A percentile compares a stretch with the other conserved stretches of the same genome.
phyloP scores from a whole-genome alignment of 441 rosid genomes.

The Euphorbia neoarborescens region DNA sequence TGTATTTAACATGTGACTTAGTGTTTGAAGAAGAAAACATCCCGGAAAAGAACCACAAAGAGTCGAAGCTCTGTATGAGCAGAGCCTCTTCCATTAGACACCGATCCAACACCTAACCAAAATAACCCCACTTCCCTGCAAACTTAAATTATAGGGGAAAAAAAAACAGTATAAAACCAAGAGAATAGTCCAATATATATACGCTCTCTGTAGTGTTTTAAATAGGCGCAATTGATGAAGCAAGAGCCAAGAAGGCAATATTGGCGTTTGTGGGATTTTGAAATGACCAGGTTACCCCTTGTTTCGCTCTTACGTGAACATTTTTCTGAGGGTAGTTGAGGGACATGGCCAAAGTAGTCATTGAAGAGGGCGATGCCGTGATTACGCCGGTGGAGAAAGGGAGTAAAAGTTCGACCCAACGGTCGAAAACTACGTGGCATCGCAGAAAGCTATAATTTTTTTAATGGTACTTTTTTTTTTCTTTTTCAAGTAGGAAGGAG shows the following conservation, averaged over 20 bases:
- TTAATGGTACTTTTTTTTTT: neutral
- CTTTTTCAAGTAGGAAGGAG: neutral
- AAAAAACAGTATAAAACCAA: neutral
- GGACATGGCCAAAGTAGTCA: neutral
- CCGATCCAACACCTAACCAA: neutral
- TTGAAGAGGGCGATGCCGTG: constrained; percentile 2
- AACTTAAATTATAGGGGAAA: neutral
- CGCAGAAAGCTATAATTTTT: constrained; percentile 13
- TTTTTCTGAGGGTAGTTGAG: neutral
- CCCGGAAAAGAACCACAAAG: constrained; percentile 45
- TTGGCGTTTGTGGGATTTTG: neutral
- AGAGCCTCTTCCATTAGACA: constrained; percentile 30
- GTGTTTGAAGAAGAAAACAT: constrained; percentile 15
- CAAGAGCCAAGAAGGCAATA: neutral
- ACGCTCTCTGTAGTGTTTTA: neutral
- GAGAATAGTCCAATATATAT: neutral
- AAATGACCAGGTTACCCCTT: neutral
- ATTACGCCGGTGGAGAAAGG: constrained; percentile 1
- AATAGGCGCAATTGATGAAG: constrained; percentile 5
- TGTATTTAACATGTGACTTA: neutral
- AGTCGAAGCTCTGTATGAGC: constrained; percentile 33
- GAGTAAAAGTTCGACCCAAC: constrained; percentile 19
- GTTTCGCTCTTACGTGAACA: neutral
- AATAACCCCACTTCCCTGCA: neutral
- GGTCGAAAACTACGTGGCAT: constrained; percentile 23